These are phyloP conservation scores for Tolypocladium sp. DNA, from an alignment of 2,329 filamentous ascomycete genomes.

Conservation along the genomic window DNA sequence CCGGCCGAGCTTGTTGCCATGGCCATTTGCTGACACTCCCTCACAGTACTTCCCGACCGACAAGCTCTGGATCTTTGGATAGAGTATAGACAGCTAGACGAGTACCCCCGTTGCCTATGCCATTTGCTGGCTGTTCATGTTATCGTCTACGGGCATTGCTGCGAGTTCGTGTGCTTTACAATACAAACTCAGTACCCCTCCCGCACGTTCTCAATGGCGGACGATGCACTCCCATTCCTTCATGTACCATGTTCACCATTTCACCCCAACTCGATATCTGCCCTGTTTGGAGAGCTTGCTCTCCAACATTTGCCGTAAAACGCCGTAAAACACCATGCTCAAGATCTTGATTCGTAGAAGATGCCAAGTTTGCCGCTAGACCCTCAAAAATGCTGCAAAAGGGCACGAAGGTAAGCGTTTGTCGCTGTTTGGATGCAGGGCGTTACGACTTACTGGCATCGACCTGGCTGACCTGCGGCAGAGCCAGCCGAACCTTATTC, in stretches of 20 bases:
- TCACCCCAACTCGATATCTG: not conserved
- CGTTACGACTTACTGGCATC: slow-evolving; percentile 77
- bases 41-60: not conserved
- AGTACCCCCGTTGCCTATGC: not conserved
- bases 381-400: slow-evolving; percentile 21
- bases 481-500: slow-evolving; percentile 81
- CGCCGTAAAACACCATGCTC: slow-evolving; percentile 4
- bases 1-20: not conserved
- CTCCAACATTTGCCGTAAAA: not conserved
- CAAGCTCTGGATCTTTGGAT: not conserved
- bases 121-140: not conserved
- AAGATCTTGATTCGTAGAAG: not conserved
- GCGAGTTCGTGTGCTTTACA: not conserved
- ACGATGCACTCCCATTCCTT: not conserved
- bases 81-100: not conserved
- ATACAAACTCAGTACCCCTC: not conserved
- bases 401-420: not conserved
- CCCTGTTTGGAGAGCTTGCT: not conserved
- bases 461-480: slow-evolving; percentile 87
- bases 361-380: slow-evolving; percentile 6
- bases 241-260: not conserved
- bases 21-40: not conserved
- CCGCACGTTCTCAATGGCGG: not conserved
- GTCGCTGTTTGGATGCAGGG: not conserved
- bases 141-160: not conserved